Evolutionary conservation across 2,329 filamentous ascomycete species (phyloP).

Genomic region (Thelonectria olida): DNA sequence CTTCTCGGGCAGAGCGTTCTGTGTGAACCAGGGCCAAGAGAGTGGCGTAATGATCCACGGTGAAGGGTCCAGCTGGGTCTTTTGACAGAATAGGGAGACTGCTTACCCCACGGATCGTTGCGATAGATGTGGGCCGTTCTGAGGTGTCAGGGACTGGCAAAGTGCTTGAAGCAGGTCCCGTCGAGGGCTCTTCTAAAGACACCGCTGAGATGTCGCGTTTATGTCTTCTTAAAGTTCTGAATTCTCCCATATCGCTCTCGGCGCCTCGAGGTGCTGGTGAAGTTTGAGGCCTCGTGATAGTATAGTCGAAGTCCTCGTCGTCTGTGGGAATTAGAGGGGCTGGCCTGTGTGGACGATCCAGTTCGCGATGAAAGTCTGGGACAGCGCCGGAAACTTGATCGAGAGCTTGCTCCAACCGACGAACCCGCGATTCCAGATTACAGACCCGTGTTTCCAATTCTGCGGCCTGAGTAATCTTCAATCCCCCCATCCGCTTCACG

Average conservation of each 20-base stretch:
- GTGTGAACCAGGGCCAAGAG: constrained; percentile 63
- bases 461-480: constrained; percentile 67
- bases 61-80: constrained; percentile 44
- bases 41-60: constrained; percentile 58
- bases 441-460: constrained; percentile 63
- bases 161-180: constrained; percentile 12
- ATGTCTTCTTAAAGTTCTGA: constrained; percentile 42
- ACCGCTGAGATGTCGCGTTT: constrained; percentile 51
- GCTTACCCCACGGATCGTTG: constrained; percentile 57
- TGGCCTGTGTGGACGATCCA: constrained; percentile 38
- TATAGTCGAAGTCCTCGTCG: constrained; percentile 32
- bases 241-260: constrained; percentile 14
- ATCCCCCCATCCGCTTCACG: constrained; percentile 58
- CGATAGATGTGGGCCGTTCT: constrained; percentile 53
- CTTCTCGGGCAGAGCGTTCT: constrained; percentile 64
- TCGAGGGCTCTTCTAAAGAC: constrained; percentile 58
- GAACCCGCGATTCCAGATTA: constrained; percentile 60
- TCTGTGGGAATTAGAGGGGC: constrained; percentile 37
- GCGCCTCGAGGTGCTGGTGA: constrained; percentile 6
- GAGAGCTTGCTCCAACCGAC: constrained; percentile 63
- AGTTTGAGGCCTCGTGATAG: not conserved
- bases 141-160: constrained; percentile 2
- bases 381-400: constrained; percentile 58
- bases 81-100: constrained; percentile 54
- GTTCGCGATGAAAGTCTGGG: constrained; percentile 49